Conservation (phyloP, 1,139 yeast species). For the Zygosaccharomyces sapae region DNA sequence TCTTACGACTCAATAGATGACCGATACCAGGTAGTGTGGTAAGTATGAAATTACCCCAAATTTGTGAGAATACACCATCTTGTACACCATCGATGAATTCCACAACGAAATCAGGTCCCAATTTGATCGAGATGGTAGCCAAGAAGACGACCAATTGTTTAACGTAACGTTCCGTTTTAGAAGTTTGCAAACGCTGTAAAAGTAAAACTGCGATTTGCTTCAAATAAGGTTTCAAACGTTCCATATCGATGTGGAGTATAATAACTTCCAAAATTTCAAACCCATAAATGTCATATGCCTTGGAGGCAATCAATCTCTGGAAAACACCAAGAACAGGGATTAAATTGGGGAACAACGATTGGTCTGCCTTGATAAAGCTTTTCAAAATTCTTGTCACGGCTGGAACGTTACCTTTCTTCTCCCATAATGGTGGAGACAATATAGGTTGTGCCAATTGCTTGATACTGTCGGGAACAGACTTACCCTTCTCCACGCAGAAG, state of each 20-base stretch:
- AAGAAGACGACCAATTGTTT: conserved; percentile 67
- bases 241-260: conserved; percentile 53
- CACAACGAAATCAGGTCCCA: conserved; percentile 41
- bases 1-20: conserved; percentile 69
- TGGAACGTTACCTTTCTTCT: conserved; percentile 85
- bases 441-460: conserved; percentile 71
- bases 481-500: conserved; percentile 56
- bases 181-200: conserved; percentile 72
- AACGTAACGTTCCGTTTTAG: conserved; percentile 78
- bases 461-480: conserved; percentile 58
- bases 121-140: conserved; percentile 44
- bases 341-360: conserved; percentile 48
- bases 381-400: conserved; percentile 79
- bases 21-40: conserved; percentile 64
- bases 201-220: conserved; percentile 72
- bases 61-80: conserved; percentile 51
- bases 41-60: conserved; percentile 58
- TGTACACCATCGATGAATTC: conserved; percentile 42
- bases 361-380: conserved; percentile 65
- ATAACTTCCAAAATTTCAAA: conserved; percentile 78
- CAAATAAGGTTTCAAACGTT: conserved; percentile 50
- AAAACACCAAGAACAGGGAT: conserved; percentile 92
- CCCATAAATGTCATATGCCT: conserved; percentile 73
- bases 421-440: conserved; percentile 89
- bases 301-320: conserved; percentile 86